A percentile compares a stretch with the other conserved stretches of the same genome.
Evolutionary conservation across 148 eudicot species (phyloP).

Genomic region (Rhododendron kiyosumense): DNA sequence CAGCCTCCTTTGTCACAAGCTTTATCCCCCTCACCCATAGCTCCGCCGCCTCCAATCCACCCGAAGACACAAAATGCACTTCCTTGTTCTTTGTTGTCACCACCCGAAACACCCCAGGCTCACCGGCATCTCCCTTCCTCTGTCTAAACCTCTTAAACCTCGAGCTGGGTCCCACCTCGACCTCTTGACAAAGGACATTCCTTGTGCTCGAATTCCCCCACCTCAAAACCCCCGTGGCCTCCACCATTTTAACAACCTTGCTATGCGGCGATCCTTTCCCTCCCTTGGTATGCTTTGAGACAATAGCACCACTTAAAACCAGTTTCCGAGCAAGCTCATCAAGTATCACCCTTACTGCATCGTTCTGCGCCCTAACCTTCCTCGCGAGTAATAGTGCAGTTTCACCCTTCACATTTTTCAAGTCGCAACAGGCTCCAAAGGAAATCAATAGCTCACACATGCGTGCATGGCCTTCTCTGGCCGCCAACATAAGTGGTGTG

Average conservation of each 20-base stretch:
- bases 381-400: conserved; percentile 63
- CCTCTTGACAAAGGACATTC: conserved; percentile 66
- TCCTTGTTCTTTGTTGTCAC: conserved; percentile 70
- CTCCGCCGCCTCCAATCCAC: conserved; percentile 75
- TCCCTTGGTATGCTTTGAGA: conserved; percentile 70
- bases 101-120: conserved; percentile 65
- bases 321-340: conserved; percentile 59
- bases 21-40: conserved; percentile 86
- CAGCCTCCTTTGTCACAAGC: conserved; percentile 55
- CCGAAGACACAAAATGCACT: conserved; percentile 77
- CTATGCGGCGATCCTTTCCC: conserved; percentile 76
- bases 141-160: conserved; percentile 44
- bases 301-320: conserved; percentile 46
- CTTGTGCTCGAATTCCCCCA: conserved; percentile 75
- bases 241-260: conserved; percentile 54
- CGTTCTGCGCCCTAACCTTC: conserved; percentile 26
- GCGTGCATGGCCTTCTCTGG: conserved; percentile 61
- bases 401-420: conserved; percentile 52
- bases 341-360: conserved; percentile 47
- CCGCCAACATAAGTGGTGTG: conserved; percentile 88
- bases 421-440: conserved; percentile 44
- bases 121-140: conserved; percentile 50
- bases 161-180: conserved; percentile 56
- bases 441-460: conserved; percentile 56
- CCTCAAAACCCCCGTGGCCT: conserved; percentile 37